These are phyloP conservation scores for Grosmannia penicillata DNA, from an alignment of 2,329 filamentous ascomycete genomes.

Conservation along the genomic window DNA sequence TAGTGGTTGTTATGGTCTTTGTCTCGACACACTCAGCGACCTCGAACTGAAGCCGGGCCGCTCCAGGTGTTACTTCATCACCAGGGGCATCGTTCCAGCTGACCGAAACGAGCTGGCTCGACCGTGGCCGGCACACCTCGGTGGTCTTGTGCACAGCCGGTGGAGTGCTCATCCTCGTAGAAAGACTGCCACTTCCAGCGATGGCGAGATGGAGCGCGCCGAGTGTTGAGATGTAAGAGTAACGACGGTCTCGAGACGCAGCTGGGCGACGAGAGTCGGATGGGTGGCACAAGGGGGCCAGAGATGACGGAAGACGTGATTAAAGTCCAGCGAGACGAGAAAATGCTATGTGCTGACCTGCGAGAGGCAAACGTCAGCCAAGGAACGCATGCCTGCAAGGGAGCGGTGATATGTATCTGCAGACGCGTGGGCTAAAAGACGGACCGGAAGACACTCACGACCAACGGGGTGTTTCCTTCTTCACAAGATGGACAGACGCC, in stretches of 20 bases:
- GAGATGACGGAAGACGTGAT: neutral
- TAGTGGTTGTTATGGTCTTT: slow-evolving; percentile 75
- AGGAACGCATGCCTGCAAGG: too few species aligned
- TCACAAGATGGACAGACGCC: neutral
- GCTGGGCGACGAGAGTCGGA: too few species aligned
- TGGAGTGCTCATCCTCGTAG: slow-evolving; percentile 11
- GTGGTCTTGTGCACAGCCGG: slow-evolving; percentile 14
- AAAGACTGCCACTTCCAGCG: too few species aligned
- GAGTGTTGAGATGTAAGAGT: too few species aligned
- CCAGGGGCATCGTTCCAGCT: slow-evolving; percentile 18
- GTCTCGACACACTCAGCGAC: slow-evolving; percentile 53
- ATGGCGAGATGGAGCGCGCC: too few species aligned
- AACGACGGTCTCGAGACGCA: too few species aligned
- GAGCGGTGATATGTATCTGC: too few species aligned
- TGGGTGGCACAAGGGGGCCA: too few species aligned
- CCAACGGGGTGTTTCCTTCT: neutral
- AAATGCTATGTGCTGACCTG: neutral
- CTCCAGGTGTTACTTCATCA: slow-evolving; percentile 11
- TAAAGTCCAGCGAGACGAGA: neutral
- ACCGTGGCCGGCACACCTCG: slow-evolving; percentile 18
- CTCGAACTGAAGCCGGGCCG: slow-evolving; percentile 33
- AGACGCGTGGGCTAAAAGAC: neutral
- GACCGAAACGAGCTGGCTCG: slow-evolving; percentile 20
- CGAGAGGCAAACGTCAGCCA: too few species aligned
- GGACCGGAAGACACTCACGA: neutral